Percentiles rank a stretch among this genome's conserved stretches.
phyloP scores from a whole-genome alignment of 2,329 filamentous ascomycete genomes.

The Botrytis sinoallii region DNA sequence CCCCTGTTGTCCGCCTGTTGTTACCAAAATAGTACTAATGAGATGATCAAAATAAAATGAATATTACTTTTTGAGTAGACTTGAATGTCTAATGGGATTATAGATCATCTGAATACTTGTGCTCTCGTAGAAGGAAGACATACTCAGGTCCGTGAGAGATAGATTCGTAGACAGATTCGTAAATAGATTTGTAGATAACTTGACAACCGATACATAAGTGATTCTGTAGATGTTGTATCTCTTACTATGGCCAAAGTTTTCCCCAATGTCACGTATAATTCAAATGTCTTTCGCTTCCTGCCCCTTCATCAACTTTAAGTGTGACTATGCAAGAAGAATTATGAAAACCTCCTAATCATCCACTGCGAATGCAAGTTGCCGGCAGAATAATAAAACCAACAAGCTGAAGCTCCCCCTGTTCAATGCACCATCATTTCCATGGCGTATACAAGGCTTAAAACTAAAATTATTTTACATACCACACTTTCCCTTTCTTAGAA shows the following conservation, averaged over 20 bases:
- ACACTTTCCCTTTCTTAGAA: conserved; percentile 1
- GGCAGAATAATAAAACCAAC: neutral
- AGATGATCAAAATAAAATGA: conserved; percentile 4
- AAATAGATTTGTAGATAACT: neutral
- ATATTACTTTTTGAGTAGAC: neutral
- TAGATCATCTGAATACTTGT: neutral
- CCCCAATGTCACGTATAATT: neutral
- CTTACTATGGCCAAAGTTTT: neutral
- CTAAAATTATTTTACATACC: conserved; percentile 13
- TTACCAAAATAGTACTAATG: conserved; percentile 11
- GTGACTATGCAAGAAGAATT: neutral
- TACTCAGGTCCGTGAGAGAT: conserved; percentile 6
- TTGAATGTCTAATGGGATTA: neutral
- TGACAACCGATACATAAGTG: neutral
- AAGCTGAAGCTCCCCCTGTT: conserved; percentile 9
- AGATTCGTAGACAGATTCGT: neutral
- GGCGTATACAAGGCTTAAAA: conserved; percentile 6
- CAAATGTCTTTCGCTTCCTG: neutral
- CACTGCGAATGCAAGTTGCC: conserved; percentile 2
- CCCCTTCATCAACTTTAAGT: conserved; percentile 9
- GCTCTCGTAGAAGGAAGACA: neutral
- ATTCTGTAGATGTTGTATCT: neutral
- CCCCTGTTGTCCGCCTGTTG: neutral
- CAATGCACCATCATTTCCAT: conserved; percentile 5
- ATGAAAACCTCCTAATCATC: neutral